Base-by-base conservation (phyloP, 1,284 basidiomycete species). In the Leccinum pachyderme region DNA sequence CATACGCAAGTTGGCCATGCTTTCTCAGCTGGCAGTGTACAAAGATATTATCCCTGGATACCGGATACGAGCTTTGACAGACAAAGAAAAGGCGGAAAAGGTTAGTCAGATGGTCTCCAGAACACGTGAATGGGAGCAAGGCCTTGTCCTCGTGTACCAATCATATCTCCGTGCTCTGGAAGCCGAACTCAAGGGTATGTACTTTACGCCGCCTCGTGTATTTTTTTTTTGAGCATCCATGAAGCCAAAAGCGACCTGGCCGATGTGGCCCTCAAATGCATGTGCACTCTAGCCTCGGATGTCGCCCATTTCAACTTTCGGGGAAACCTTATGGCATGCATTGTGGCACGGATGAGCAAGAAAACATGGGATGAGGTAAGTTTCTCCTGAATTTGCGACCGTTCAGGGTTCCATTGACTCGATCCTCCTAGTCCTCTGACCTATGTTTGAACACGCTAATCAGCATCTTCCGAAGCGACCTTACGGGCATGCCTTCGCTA, bases 251-350 rank as follows among this genome's bases (percentile, higher is more conserved):
- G 81, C 50, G 85, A 89, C 44, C 75, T 98, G 13, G 80, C 83
- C 15, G 83, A 86, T 35, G 75, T 88, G 2, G 83, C 89, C 33
- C 77, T 99, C 48, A 87, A 84, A 67, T 93, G 89, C 70, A 88
- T 99, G 80, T 95, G 93, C 71, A 89, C 89, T 4, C 80, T 99
- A 45, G 77, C 95, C 11, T 79, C 81, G 22, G 86, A 92, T 61
- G 85, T 88, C 58, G 91, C 93, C 9, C 95, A 99, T 73, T 99
- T 99, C 82, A 99, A 99, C 77, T 99, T 97, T 73, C 86, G 92
- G 49, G 81, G 85, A 62, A 98, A 99, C 74, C 82, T 99, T 62
- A 92, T 98, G 82, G 87, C 85, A 56, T 87, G 89, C 50, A 78
- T 99, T 48, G 86, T 99, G 18, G 85, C 89, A 50, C 83, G 86